These are phyloP conservation scores for Boletus huronensis DNA, from an alignment of 768 basidiomycete genomes.

Conservation along the genomic window DNA sequence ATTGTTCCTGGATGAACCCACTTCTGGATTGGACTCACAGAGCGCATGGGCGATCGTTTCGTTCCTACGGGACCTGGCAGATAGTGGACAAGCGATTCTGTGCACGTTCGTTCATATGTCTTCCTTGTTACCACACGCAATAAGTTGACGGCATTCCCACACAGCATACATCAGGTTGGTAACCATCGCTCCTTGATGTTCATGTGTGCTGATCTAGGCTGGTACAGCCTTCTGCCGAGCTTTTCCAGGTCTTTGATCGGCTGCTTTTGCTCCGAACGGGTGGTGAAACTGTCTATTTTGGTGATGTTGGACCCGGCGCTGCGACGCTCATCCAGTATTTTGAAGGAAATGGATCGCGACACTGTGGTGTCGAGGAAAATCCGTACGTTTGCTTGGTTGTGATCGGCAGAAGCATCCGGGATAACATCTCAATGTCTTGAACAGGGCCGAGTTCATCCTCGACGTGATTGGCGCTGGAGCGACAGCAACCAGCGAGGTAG, in stretches of 20 bases:
- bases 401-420: constrained; percentile 38
- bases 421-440: constrained; percentile 33
- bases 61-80: constrained; percentile 73
- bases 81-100: constrained; percentile 83
- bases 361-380: constrained; percentile 66
- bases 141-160: neutral
- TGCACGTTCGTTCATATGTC: constrained; percentile 62
- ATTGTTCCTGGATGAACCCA: constrained; percentile 87
- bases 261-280: constrained; percentile 75
- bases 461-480: constrained; percentile 75
- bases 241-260: constrained; percentile 80
- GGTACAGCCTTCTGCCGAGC: constrained; percentile 68
- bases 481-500: constrained; percentile 47
- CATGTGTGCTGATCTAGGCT: neutral
- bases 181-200: neutral
- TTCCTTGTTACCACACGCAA: neutral
- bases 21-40: constrained; percentile 83
- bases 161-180: constrained; percentile 41
- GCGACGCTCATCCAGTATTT: constrained; percentile 72
- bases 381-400: constrained; percentile 43
- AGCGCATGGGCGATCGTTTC: constrained; percentile 80
- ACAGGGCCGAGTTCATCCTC: constrained; percentile 60
- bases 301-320: constrained; percentile 64
- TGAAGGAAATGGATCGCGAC: constrained; percentile 59
- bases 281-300: constrained; percentile 66